Base-by-base conservation (phyloP, 2,329 filamentous ascomycete genomes). In the Stenocarpella maydis region DNA sequence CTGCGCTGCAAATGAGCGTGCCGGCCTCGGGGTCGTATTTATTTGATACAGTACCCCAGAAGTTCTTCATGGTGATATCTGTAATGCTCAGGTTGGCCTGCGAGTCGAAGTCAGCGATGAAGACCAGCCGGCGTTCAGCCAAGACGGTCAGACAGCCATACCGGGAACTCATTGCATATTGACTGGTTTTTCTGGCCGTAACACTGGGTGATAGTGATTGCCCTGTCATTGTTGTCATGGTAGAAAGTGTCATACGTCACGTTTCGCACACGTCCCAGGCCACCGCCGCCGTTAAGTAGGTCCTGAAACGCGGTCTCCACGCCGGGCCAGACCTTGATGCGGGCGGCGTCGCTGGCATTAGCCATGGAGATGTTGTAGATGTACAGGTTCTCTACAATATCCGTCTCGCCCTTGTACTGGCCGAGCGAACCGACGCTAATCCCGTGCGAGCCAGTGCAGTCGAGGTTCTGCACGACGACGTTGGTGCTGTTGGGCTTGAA, bases 281-380 rank as follows among this genome's bases (percentile, higher is more conserved):
- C 69, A 9, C 69, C 69, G 14, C 69, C 69, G 6, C 69, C 69
- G 12, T 68, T 54, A 7, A 71, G 45, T 3, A 68, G 66, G 4
- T 67, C 54, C 21, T 50, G 52, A 17, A 65, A 52, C 19, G 47
- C 53, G 19, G 64, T 71, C 26, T 71, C 58, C 9, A 71, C 76
- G 69, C 86, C 87, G 0, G 87, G 86, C 86, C 87, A 91, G 73
- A 89, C 87, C 78, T 91, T 91, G 80, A 91, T 90, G 68, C 88
- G 86, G 0, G 88, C 88, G 53, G 86, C 87, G 72, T 90, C 85
- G 21, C 69, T 70, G 5, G 73, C 68, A 50, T 72, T 65, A 50
- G 68, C 54, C 75, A 78, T 74, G 60, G 69, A 74, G 1, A 79
- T 80, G 10, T 78, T 77, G 15, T 75, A 75, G 26, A 84, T 80